Evolutionary conservation across 2,329 filamentous ascomycete genomes (phyloP).

Genomic region (Magnaporthales sp.): DNA sequence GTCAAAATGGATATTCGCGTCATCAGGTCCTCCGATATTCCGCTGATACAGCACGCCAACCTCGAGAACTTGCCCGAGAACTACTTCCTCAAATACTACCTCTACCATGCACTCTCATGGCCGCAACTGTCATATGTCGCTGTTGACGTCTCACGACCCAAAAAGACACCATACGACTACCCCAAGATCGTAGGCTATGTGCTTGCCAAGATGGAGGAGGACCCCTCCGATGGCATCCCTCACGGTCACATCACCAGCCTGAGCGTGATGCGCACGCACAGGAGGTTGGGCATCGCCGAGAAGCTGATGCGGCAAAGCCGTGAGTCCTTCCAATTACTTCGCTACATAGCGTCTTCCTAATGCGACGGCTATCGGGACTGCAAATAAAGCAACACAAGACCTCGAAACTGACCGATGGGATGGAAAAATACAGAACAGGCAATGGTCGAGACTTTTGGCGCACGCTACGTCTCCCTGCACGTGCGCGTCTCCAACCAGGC

Average conservation of each 20-base stretch:
- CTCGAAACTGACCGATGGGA: background rate
- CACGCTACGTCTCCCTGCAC: slow-evolving; percentile 89
- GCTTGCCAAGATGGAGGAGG: slow-evolving; percentile 99
- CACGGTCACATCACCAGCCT: slow-evolving; percentile 96
- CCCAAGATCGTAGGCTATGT: slow-evolving; percentile 98
- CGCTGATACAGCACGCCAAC: slow-evolving; percentile 94
- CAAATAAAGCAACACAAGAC: background rate
- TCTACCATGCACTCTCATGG: slow-evolving; percentile 98
- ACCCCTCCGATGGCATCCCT: slow-evolving; percentile 79
- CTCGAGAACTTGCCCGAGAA: slow-evolving; percentile 98
- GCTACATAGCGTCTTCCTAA: no score
- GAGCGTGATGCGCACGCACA: slow-evolving; percentile 93
- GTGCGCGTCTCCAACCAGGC: slow-evolving; percentile 91
- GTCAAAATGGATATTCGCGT: slow-evolving; percentile 80
- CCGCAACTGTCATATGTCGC: slow-evolving; percentile 95
- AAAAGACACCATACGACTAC: slow-evolving; percentile 73
- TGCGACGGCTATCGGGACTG: no score
- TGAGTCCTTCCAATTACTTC: slow-evolving; percentile 49
- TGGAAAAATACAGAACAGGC: slow-evolving; percentile 58
- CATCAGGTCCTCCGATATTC: slow-evolving; percentile 74
- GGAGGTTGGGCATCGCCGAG: slow-evolving; percentile 85
- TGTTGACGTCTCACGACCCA: slow-evolving; percentile 77
- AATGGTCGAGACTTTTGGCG: slow-evolving; percentile 92
- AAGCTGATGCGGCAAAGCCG: slow-evolving; percentile 95
- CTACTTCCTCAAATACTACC: slow-evolving; percentile 99